Evolutionary conservation across 2,329 filamentous ascomycete genomes (phyloP).

Genomic region (Davidsoniella eucalypti): DNA sequence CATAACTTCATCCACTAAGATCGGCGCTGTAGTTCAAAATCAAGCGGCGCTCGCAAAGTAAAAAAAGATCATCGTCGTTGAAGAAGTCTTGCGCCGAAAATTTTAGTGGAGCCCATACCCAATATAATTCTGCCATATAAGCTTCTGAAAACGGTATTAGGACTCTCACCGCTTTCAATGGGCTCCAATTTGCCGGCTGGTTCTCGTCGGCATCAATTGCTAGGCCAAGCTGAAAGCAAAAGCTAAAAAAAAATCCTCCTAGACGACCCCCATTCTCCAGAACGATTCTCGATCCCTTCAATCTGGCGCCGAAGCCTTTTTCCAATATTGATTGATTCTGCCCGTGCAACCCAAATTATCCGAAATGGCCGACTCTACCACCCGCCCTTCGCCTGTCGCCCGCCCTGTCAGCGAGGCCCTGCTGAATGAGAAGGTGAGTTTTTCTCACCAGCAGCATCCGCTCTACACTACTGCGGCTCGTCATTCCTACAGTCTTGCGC

Average conservation of each 20-base stretch:
- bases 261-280: conserved; percentile 1
- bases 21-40: not conserved
- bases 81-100: conserved; percentile 9
- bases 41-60: conserved; percentile 12
- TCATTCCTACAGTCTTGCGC: not conserved
- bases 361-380: conserved; percentile 40
- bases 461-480: too few species aligned
- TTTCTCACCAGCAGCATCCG: not conserved
- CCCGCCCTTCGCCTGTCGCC: conserved; percentile 30
- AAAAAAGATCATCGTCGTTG: conserved; percentile 1
- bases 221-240: not conserved
- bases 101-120: conserved; percentile 12
- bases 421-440: conserved; percentile 89
- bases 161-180: conserved; percentile 28
- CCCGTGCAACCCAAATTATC: not conserved
- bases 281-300: conserved; percentile 1
- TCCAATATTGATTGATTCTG: conserved; percentile 1
- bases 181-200: conserved; percentile 21
- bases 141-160: conserved; percentile 15
- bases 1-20: conserved; percentile 1
- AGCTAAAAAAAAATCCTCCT: conserved; percentile 8
- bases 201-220: conserved; percentile 18
- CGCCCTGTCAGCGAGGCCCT: conserved; percentile 93
- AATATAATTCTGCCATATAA: conserved; percentile 27
- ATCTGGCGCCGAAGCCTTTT: conserved; percentile 6